Base-by-base conservation (phyloP, 805 yeast species). In the Zygosaccharomyces siamensis region DNA sequence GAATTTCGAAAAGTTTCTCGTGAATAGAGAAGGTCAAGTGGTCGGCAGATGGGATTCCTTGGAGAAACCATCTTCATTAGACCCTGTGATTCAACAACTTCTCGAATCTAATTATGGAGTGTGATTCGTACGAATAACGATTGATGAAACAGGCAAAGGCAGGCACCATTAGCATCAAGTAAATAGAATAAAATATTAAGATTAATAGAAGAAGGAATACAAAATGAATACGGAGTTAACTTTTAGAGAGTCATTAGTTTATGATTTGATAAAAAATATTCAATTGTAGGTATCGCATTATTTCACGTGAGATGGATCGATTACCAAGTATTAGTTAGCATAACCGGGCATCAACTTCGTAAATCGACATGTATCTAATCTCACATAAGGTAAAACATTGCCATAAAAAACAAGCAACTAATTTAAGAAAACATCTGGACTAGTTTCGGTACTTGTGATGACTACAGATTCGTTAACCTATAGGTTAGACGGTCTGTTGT, bases 1-100 rank as follows among this genome's bases (percentile, higher is more conserved):
- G 95, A 86, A 86, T 68, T 86, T 86, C 61, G 92, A 85, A 60
- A 86, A 86, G 70, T 83, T 83, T 60, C 50, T 83, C 44, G 63
- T 83, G 30, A 78, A 77, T 62, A 71, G 72, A 47, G 52, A 74
- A 2, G 89, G 89, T 24, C 55, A 68, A 0, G 88, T 83, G 30
- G 71, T 71, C 38, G 71, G 68, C 49, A 78, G 96, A 58, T 83
- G 73, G 70, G 76, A 84, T n/a, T 81, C 95, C 7, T 66, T 80
- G 46, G 80, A 87, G 35, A 75, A 81, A 45, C 98, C 98, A 21
- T 61, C 69, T 11, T 68, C 76, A 23, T 66, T 90, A 43, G 82
- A 78, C 52, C 62, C 73, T 33, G 77, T 75, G 43, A 80, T 89
- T 53, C 84, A 82, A 62, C 72, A 71, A 54, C 72, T 83, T 48